Evolutionary conservation across 2,329 filamentous ascomycete species (phyloP).

Genomic region (Epichloe hybrida): DNA sequence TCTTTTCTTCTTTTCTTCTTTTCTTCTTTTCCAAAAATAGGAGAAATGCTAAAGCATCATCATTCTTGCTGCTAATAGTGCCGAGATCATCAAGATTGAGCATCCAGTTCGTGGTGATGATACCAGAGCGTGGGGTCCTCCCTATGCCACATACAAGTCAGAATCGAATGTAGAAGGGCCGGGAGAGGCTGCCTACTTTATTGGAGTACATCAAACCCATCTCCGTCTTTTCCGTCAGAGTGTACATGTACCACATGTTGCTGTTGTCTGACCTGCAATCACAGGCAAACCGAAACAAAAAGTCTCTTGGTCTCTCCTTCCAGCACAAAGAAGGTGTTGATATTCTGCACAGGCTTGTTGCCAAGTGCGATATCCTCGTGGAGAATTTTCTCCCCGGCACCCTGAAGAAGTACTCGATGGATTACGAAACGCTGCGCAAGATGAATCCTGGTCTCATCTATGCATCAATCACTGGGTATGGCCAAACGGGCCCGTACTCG

Average conservation of each 20-base stretch:
- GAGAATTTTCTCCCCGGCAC: constrained; percentile 93
- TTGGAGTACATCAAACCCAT: constrained; percentile 49
- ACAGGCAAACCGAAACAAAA: constrained; percentile 93
- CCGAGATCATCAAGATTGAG: constrained; percentile 95
- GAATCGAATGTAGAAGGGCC: constrained; percentile 49
- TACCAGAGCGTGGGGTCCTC: constrained; percentile 90
- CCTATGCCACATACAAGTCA: constrained; percentile 67
- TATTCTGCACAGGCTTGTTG: constrained; percentile 73
- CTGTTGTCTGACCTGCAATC: background rate
- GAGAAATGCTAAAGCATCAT: background rate
- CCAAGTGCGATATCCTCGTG: constrained; percentile 81
- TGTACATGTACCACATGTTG: background rate
- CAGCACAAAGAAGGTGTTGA: constrained; percentile 71
- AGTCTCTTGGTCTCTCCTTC: constrained; percentile 83
- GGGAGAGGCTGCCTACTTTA: constrained; percentile 89
- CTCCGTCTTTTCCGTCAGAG: background rate
- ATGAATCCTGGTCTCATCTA: constrained; percentile 86
- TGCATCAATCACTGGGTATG: constrained; percentile 92
- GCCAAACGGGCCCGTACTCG: constrained; percentile 84
- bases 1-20: too few relatives aligned
- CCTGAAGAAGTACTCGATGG: constrained; percentile 80
- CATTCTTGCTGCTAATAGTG: constrained; percentile 34
- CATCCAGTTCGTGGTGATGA: constrained; percentile 87
- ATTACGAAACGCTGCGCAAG: constrained; percentile 65
- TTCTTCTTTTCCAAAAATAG: too few relatives aligned